Base-by-base conservation (phyloP, 805 yeast species). In the Saturnispora serradocipensis region DNA sequence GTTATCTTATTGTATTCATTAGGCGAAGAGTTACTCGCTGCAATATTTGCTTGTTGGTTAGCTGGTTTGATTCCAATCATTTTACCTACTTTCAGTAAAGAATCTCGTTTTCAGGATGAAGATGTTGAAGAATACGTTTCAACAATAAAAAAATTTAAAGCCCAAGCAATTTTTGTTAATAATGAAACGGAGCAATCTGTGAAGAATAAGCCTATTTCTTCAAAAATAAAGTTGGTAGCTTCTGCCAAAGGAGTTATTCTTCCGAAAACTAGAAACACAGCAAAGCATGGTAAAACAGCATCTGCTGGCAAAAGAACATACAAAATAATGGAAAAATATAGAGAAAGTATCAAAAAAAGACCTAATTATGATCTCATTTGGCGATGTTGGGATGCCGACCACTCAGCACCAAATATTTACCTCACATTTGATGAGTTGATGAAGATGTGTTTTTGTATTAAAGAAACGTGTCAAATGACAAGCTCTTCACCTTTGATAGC, bases 381-480 rank as follows among this genome's bases (percentile, higher is more conserved):
- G 85, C 64, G 86, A 15, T 73, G 79, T 56, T 83, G 82, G 73
- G 78, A 86, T 0, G 73, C 89, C 0, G 96, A 88, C 59, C 85
- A 85, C 59, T 73, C 78, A 18, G 72, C 86, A 51, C 73, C 78
- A 0, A 87, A 85, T 0, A 75, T 77, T 2, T 70, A 71, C 18
- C 66, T 78, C 55, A 80, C 79, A 24, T 93, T 86, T 63, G 69
- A 74, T 40, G 76, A 79, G 47, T 70, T 93, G 11, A 67, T 90
- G 58, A 84, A 88, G 2, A 77, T 87, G 65, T 89, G 97, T 67
- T 88, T 90, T 60, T 86, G 87, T 20, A 76, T 88, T 61, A 91
- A 93, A 59, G 97, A 91, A 63, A 91, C 98, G 0, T 87, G 96
- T 61, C 91, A 88, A 54, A 73, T 93, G 68, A 75, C 83, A 13